Percentiles rank a stretch among this genome's conserved stretches.
phyloP scores from a whole-genome alignment of 805 yeast species.

The Sugiyamaella americana region DNA sequence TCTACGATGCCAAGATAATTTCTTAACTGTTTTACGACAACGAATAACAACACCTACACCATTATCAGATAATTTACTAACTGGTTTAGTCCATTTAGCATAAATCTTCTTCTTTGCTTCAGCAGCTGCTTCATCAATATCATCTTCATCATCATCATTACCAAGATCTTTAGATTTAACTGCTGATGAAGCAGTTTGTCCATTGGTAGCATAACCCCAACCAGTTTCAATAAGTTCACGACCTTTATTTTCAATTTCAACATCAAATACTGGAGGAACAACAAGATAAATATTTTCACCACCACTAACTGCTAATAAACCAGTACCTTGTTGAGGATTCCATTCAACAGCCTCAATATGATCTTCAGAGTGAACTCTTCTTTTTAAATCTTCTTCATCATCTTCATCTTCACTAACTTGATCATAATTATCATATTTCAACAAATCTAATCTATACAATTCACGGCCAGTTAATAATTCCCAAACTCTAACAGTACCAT shows the following conservation, averaged over 20 bases:
- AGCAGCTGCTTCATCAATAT: slow-evolving; percentile 30
- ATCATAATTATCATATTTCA: slow-evolving; percentile 32
- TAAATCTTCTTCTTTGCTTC: slow-evolving; percentile 39
- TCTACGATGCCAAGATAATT: slow-evolving; percentile 89
- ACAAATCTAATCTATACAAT: slow-evolving; percentile 49
- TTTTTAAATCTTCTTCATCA: slow-evolving; percentile 29
- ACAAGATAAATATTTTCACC: slow-evolving; percentile 74
- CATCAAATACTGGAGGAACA: slow-evolving; percentile 89
- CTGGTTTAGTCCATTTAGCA: slow-evolving; percentile 81
- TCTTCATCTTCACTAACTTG: slow-evolving; percentile 32
- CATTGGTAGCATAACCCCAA: slow-evolving; percentile 66
- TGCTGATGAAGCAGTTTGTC: slow-evolving; percentile 26
- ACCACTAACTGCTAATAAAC: slow-evolving; percentile 77
- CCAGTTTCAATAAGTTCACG: slow-evolving; percentile 78
- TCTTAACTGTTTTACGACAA: slow-evolving; percentile 60
- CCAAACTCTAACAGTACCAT: slow-evolving; percentile 95
- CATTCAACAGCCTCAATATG: slow-evolving; percentile 77
- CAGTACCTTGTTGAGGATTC: slow-evolving; percentile 74
- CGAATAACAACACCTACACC: slow-evolving; percentile 74
- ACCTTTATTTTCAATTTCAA: slow-evolving; percentile 76
- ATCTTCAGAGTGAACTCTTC: slow-evolving; percentile 55
- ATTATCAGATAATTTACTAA: slow-evolving; percentile 47
- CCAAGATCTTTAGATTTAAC: slow-evolving; percentile 21
- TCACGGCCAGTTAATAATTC: slow-evolving; percentile 94
- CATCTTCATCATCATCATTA: slow-evolving; percentile 32